Base-by-base conservation (phyloP, 768 basidiomycete genomes). In the Butyriboletus loyo region DNA sequence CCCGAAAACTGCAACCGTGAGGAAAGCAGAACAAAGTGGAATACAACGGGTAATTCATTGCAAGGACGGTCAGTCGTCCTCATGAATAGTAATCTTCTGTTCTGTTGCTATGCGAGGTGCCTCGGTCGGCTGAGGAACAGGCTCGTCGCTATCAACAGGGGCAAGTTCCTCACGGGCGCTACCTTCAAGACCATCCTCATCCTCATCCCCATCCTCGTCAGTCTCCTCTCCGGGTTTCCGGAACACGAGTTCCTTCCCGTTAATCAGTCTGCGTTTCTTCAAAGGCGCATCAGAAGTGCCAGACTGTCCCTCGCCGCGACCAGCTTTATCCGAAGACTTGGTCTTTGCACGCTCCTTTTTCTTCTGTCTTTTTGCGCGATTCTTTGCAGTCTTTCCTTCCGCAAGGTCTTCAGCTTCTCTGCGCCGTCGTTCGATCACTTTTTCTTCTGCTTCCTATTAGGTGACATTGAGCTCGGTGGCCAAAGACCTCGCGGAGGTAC, bases 341-440 rank as follows among this genome's bases (percentile, higher is more conserved):
- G 43, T 67, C 67, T 87, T 85, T 35, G 80, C 69, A 45, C 83
- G 74, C 57, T 81, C 87, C 68, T 95, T 98, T 77, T 92, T 92
- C 78, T 96, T 97, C 70, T 87, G 89, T 40, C 97, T 76, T 68
- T 90, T 98, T 15, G 90, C 89, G 19, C 97, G 81, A 68, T 99
- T 99, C 74, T 94, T 98, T 13, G 92, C 86, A 0, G 96, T 98
- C 75, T 94, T 97, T 2, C 87, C 85, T 41, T 96, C 86, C 0
- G 89, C 84, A 4, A 72, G 63, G 27, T 84, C 85, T 31, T 90
- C 86, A 25, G 85, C 79, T 54, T 86, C 87, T 39, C 76, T 78
- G 63, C 86, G 82, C 59, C 85, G 87, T 43, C 71, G 78, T 61
- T 89, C 86, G 60, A 95, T 97, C 44, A 88, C 94, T 10, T 75